Base-by-base conservation (phyloP, 225 moss, liverwort and hornwort species). In the Physcomitrellopsis africana region DNA sequence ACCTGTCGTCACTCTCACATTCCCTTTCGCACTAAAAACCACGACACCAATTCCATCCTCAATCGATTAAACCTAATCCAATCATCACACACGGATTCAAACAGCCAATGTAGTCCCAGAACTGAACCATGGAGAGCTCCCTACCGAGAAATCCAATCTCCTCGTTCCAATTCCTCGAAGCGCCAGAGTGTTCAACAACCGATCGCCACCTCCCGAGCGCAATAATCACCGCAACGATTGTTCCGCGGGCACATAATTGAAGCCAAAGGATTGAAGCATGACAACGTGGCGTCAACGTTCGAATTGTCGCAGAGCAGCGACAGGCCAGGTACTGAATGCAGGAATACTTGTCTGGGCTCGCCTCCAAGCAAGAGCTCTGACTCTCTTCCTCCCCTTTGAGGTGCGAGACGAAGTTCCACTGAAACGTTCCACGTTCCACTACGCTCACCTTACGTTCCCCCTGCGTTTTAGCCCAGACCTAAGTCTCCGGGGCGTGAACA, bases 401-500 rank as follows among this genome's bases (percentile, higher is more conserved):
- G 76, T 76, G 76, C 68, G 76, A 76, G 76, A 76, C 69, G 69
- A 68, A 69, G 76, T 69, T 76, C 76, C 44, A 5, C 11, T 51
- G 42, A 68, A 61, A 61, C 52, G 76, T 69, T 69, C 68, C 43
- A 61, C 24, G 61, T 51, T 51, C 68, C 51, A 4, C 0, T 1
- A 0, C 8, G 42, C 13, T 60, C 60, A 2, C 9, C 0, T 0
- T 0, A 0, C 0, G 9, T 10, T 18, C 45, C 45, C 49, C 1
- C 27, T 0, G 1, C 0, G 56, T 70, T 70, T 56, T 15, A 4
- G 32, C 32, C 32, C 32, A 37, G 32, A 4, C 32, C 32, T 37
- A 37, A 5, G 32, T 7, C 32, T 37, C 32, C 3, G 32, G 32
- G 32, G 5, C 32, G 32, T 37, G 32, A 37, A 2, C 32, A 4